phyloP scores from a whole-genome alignment of 2,329 filamentous ascomycete genomes.

The Colletotrichum falcatum region DNA sequence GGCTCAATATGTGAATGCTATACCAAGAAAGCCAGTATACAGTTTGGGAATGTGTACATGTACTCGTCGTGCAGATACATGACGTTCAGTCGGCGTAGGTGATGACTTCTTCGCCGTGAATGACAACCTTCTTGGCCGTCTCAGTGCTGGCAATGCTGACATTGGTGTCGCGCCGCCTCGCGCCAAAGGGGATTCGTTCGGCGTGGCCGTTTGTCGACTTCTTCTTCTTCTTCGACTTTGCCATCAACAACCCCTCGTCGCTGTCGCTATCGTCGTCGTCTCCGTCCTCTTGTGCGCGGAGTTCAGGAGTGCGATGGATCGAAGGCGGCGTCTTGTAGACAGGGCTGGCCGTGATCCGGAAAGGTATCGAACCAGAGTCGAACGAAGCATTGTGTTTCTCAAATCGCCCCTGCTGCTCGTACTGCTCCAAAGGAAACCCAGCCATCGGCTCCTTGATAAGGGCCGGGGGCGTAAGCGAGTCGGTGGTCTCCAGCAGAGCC shows the following conservation, averaged over 20 bases:
- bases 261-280: slow-evolving; percentile 65
- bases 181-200: slow-evolving; percentile 51
- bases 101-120: slow-evolving; percentile 34
- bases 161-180: slow-evolving; percentile 68
- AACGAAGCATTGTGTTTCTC: slow-evolving; percentile 38
- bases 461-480: slow-evolving; percentile 67
- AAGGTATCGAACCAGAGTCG: slow-evolving; percentile 47
- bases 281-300: slow-evolving; percentile 45
- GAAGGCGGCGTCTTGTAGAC: slow-evolving; percentile 13
- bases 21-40: slow-evolving; percentile 20
- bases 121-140: slow-evolving; percentile 66
- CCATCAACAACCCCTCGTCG: slow-evolving; percentile 66
- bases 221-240: slow-evolving; percentile 63
- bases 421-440: slow-evolving; percentile 61
- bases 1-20: slow-evolving; percentile 18
- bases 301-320: slow-evolving; percentile 35
- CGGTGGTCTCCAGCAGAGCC: slow-evolving; percentile 63
- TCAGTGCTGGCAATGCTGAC: slow-evolving; percentile 72
- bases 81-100: slow-evolving; percentile 17
- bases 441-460: slow-evolving; percentile 59
- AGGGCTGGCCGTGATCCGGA: slow-evolving; percentile 40
- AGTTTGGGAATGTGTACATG: slow-evolving; percentile 14
- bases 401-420: slow-evolving; percentile 52
- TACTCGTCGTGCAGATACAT: background rate
- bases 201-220: slow-evolving; percentile 42